Evolutionary conservation across 805 yeast species (phyloP), one percentile per base, ranked within the genome.

Genomic region (Wickerhamiella domercqiae): DNA sequence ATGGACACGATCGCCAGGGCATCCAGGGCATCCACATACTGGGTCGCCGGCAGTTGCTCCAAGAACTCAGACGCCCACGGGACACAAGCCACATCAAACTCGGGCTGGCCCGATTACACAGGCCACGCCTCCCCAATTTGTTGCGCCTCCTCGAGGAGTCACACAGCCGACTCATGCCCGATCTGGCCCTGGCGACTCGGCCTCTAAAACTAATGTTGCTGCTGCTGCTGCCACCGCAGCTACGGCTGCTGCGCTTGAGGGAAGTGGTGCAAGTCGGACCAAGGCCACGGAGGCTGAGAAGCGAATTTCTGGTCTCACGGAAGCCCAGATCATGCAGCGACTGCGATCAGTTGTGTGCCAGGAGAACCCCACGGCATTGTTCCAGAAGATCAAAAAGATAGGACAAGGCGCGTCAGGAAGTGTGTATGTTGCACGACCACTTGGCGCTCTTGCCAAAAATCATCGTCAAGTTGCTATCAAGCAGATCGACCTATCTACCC

Each of bases 351-450:
- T 86, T 22, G 94, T 90, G 7, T 73, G 76, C 46, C 73, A 70
- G 49, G 68, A 72, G 31, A 94, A 90, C 59, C 99, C 99, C n/a
- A 67, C 82, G 5, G 78, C 83, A 4, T 46, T 57, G 15, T 63
- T 57, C 43, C 60, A 61, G 38, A 62, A 57, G 43, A 49, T 87
- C 44, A 67, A 71, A 28, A 86, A 87, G 56, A 78, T 90, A 45
- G 99, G 99, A 1, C 98, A 90, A 61, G 98, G 99, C 52, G 98
- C 98, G 0, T 78, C 93, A 13, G 99, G 98, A 38, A 94, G 94
- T 29, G 99, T 90, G 21, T 90, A 77, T 51, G 82, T 90, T 21
- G 96, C 96, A 0, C 71, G 75, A 32, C 64, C 64, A n/a, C 47
- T 62, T n/a, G 60, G 53, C 21, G 26, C 53, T 60, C 24, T 45